Evolutionary conservation across 257 asterid genomes (phyloP).

Genomic region (Oldenlandia corymbosa): DNA sequence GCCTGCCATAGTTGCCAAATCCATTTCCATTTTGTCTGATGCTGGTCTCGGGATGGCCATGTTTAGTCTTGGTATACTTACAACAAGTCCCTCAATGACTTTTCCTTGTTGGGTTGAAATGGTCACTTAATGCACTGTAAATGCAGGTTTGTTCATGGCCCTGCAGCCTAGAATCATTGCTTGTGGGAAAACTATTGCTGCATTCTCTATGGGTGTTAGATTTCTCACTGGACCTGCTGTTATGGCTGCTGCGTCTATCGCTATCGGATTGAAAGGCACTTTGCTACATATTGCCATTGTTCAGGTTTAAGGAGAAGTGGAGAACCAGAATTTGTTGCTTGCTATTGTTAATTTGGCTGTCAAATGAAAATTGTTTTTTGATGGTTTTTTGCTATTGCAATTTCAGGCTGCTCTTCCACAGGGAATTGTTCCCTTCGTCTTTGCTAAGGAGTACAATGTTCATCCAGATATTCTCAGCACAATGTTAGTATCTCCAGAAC

Average conservation of each 20-base stretch:
- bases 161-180: slow-evolving; percentile 43
- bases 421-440: slow-evolving; percentile 45
- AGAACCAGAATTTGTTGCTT: too few relatives aligned
- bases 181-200: slow-evolving; percentile 39
- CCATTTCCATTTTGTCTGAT: slow-evolving; percentile 40
- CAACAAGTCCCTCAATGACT: not conserved
- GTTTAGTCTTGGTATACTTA: slow-evolving; percentile 44
- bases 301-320: slow-evolving; percentile 27
- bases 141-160: slow-evolving; percentile 47
- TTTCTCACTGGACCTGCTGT: slow-evolving; percentile 46
- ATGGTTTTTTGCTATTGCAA: not conserved
- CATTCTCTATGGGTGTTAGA: slow-evolving; percentile 38
- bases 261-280: slow-evolving; percentile 36
- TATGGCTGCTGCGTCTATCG: slow-evolving; percentile 45
- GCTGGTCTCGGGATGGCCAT: slow-evolving; percentile 55
- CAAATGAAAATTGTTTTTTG: not conserved
- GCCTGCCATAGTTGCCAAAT: slow-evolving; percentile 43
- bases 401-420: slow-evolving; percentile 46
- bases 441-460: slow-evolving; percentile 43
- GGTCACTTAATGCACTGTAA: not conserved
- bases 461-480: slow-evolving; percentile 51
- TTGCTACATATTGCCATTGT: slow-evolving; percentile 37
- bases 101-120: too few relatives aligned
- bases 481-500: slow-evolving; percentile 25
- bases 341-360: not conserved